phyloP scores from a whole-genome alignment of 768 basidiomycete genomes.

The Guyanaporus albipodus region DNA sequence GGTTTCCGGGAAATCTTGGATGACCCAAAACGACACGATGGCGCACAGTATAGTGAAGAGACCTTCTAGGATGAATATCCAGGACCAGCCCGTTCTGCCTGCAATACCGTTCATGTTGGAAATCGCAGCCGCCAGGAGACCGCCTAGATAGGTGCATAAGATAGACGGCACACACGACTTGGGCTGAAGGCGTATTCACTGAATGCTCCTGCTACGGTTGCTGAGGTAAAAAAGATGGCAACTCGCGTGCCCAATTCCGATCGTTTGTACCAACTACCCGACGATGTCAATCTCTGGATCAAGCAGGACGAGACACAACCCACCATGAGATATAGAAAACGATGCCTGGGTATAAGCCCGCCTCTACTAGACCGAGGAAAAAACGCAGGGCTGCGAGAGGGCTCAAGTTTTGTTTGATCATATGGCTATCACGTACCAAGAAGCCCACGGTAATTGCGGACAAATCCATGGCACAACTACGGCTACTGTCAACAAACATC shows the following conservation, averaged over 20 bases:
- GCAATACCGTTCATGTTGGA: conserved; percentile 68
- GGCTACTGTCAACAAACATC: neutral
- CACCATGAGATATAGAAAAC: conserved; percentile 63
- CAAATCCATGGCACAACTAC: conserved; percentile 62
- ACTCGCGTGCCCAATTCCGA: conserved; percentile 69
- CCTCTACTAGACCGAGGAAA: conserved; percentile 54
- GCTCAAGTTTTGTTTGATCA: neutral
- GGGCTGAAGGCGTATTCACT: conserved; percentile 37
- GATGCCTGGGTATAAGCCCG: conserved; percentile 50
- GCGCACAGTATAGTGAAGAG: conserved; percentile 60
- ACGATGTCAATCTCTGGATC: neutral
- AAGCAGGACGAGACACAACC: conserved; percentile 3
- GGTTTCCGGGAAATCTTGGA: conserved; percentile 75
- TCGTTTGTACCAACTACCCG: conserved; percentile 70
- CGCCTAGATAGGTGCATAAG: conserved; percentile 39
- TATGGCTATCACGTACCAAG: conserved; percentile 40
- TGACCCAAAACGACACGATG: conserved; percentile 62
- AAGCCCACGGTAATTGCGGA: conserved; percentile 57
- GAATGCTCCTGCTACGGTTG: conserved; percentile 75
- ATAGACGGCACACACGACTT: neutral
- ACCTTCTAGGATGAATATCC: conserved; percentile 77
- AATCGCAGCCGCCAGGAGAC: conserved; percentile 62
- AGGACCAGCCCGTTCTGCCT: conserved; percentile 61
- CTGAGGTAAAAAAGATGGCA: conserved; percentile 76
- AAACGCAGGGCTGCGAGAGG: conserved; percentile 47